Percentiles rank a stretch among this genome's conserved stretches.
These are phyloP conservation scores for Coniochaeta sp. DNA, from an alignment of 2,329 filamentous ascomycete genomes.

Conservation along the genomic window DNA sequence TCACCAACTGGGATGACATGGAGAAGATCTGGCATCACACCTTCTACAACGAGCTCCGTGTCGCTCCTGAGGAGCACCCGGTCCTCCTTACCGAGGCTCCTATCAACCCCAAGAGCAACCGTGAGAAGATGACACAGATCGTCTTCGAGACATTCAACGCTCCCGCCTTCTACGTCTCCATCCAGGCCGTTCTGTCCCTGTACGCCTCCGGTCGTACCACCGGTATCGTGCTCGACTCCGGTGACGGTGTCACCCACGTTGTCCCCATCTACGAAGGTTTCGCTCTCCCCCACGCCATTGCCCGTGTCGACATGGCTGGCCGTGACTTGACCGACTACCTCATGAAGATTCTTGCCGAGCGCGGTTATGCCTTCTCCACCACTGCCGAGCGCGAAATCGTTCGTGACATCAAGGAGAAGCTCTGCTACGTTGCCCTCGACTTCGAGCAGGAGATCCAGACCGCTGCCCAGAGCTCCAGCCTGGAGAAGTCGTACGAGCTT, in stretches of 20 bases:
- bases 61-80: conserved; percentile 99
- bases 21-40: conserved; percentile 99
- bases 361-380: conserved; percentile 99
- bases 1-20: conserved; percentile 99
- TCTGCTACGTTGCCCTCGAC: conserved; percentile 99
- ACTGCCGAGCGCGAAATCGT: conserved; percentile 99
- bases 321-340: conserved; percentile 99
- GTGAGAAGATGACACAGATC: conserved; percentile 99
- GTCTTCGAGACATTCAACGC: conserved; percentile 99
- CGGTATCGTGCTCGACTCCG: conserved; percentile 99
- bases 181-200: conserved; percentile 97
- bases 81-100: conserved; percentile 98
- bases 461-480: conserved; percentile 93
- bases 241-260: conserved; percentile 99
- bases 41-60: conserved; percentile 99
- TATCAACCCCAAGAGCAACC: conserved; percentile 99
- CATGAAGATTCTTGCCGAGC: conserved; percentile 99
- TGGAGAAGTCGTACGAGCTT: conserved; percentile 99
- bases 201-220: conserved; percentile 99
- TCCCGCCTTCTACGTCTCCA: conserved; percentile 99
- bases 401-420: conserved; percentile 99
- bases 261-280: conserved; percentile 99
- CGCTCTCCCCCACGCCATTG: conserved; percentile 98
- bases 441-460: conserved; percentile 99
- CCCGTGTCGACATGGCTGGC: conserved; percentile 99